Conservation (phyloP, 139 green algal genomes). For the Chlorella sp. region DNA sequence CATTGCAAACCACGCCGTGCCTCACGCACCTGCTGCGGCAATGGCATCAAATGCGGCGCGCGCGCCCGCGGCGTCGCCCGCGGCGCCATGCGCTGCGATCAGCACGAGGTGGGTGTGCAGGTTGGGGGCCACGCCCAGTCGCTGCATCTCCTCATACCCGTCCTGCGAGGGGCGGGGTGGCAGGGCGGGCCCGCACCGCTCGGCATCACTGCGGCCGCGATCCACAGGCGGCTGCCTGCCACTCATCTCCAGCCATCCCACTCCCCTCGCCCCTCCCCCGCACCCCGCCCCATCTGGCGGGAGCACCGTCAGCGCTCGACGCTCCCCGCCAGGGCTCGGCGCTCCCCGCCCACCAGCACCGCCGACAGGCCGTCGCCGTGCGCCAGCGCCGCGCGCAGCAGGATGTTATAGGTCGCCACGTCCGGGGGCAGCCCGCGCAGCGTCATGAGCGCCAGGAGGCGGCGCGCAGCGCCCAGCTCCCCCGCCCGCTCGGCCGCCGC, state of each 20-base stretch:
- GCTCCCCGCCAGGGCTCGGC: background rate
- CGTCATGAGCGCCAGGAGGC: slow-evolving; percentile 1
- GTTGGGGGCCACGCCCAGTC: slow-evolving; percentile 17
- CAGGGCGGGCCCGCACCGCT: background rate
- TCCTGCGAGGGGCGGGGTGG: background rate
- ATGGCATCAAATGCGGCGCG: background rate
- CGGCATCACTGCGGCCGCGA: background rate
- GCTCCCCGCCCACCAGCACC: slow-evolving; percentile 4
- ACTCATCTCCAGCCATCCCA: background rate
- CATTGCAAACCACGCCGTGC: background rate
- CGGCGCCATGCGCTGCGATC: background rate
- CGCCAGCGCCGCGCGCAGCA: slow-evolving; percentile 7
- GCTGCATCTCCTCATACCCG: slow-evolving; percentile 7
- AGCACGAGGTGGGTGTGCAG: slow-evolving; percentile 2
- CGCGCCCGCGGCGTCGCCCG: background rate
- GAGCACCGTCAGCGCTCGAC: background rate
- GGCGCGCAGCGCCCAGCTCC: background rate
- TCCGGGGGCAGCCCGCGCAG: slow-evolving; percentile 24
- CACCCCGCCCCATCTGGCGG: background rate
- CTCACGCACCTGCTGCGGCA: background rate
- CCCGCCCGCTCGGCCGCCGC: slow-evolving; percentile 5
- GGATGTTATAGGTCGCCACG: slow-evolving; percentile 14
- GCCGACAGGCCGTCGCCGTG: slow-evolving; percentile 14
- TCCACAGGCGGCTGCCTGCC: background rate
- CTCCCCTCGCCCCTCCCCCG: background rate